Evolutionary conservation across 306 rosid genomes (phyloP).

Genomic region (Sechiopsis laciniata): DNA sequence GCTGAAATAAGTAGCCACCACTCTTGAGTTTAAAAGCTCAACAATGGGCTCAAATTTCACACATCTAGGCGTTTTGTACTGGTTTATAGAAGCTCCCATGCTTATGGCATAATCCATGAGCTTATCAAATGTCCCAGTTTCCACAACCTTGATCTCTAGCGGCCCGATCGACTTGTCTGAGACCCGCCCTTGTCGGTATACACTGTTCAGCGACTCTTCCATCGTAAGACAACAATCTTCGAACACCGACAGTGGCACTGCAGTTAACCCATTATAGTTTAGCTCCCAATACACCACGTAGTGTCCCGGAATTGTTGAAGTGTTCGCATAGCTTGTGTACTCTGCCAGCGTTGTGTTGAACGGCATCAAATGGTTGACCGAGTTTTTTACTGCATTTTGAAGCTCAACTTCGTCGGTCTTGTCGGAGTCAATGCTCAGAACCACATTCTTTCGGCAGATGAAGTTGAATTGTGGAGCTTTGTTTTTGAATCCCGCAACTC

Average conservation of each 20-base stretch:
- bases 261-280: not conserved
- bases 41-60: slow-evolving; percentile 22
- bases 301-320: too few relatives aligned
- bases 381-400: slow-evolving; percentile 17
- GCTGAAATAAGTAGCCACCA: slow-evolving; percentile 10
- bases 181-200: slow-evolving; percentile 18
- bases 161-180: slow-evolving; percentile 23
- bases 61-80: too few relatives aligned
- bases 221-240: slow-evolving; percentile 23
- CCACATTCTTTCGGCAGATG: too few relatives aligned
- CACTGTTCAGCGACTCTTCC: slow-evolving; percentile 22
- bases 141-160: slow-evolving; percentile 15
- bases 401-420: slow-evolving; percentile 26
- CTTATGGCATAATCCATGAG: slow-evolving; percentile 23
- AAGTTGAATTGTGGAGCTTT: too few relatives aligned
- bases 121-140: slow-evolving; percentile 18
- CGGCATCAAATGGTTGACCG: slow-evolving; percentile 2
- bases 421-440: too few relatives aligned
- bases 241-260: slow-evolving; percentile 15
- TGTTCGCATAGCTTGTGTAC: slow-evolving; percentile 22
- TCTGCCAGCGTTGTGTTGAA: slow-evolving; percentile 6
- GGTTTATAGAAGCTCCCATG: slow-evolving; percentile 24
- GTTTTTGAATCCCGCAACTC: too few relatives aligned
- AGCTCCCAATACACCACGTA: slow-evolving; percentile 24
- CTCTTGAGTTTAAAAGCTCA: slow-evolving; percentile 16